A percentile compares a stretch with the other conserved stretches of the same genome.
Conservation (phyloP, 228 moss, liverwort and hornwort genomes). For the Sphagnum fallax region DNA sequence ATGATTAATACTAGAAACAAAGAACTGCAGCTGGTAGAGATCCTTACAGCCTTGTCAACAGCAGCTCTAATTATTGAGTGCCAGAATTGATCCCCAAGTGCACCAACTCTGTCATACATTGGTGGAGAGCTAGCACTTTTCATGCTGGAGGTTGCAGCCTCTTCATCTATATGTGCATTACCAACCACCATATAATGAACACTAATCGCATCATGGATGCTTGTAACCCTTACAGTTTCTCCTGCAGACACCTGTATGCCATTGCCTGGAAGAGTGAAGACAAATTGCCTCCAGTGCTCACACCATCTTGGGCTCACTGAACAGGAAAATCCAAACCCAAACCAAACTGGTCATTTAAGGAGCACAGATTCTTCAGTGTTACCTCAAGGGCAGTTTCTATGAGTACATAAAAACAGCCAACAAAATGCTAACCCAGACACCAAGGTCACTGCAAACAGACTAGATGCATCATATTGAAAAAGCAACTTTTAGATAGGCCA, state of each 20-base stretch:
- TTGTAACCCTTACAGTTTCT: conserved; percentile 28
- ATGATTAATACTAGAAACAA: too few species aligned
- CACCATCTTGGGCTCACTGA: conserved; percentile 39
- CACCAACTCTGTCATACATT: conserved; percentile 17
- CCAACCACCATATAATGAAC: conserved; percentile 49
- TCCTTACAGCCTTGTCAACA: conserved; percentile 41
- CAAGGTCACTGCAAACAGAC: too few species aligned
- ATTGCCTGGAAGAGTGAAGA: conserved; percentile 64
- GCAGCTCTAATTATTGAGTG: conserved; percentile 42
- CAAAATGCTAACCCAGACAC: too few species aligned
- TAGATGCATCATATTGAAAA: too few species aligned
- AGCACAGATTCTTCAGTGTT: neutral
- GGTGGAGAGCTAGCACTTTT: neutral
- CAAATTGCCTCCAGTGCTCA: conserved; percentile 93
- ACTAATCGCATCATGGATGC: conserved; percentile 60
- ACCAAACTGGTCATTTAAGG: neutral
- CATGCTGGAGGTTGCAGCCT: neutral
- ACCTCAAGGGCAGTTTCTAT: neutral
- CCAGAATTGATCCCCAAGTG: conserved; percentile 48
- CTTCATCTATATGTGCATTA: too few species aligned
- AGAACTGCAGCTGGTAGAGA: neutral
- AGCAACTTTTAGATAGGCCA: too few species aligned
- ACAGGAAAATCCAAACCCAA: conserved; percentile 1
- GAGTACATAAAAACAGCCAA: too few species aligned
- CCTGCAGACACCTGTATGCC: conserved; percentile 37